These are phyloP conservation scores for Pseudonitzschia pungens DNA, from an alignment of 108 stramenopile genomes.

Conservation along the genomic window DNA sequence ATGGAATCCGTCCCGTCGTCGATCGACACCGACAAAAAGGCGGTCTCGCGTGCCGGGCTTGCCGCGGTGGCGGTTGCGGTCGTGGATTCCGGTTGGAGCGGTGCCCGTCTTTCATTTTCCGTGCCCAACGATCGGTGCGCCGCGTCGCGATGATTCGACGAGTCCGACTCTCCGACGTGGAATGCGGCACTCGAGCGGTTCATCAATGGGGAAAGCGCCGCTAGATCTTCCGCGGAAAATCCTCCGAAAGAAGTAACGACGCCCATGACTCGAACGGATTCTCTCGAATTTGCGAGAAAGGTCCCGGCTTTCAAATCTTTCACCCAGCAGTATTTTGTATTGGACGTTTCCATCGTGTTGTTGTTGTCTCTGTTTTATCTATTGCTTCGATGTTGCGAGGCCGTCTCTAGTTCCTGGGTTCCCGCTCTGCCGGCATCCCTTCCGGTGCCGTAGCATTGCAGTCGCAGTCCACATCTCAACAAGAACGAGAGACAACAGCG, in stretches of 20 bases:
- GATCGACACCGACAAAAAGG: conserved; percentile 8
- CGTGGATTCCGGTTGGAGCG: neutral
- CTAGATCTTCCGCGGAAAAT: conserved; percentile 4
- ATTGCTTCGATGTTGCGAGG: too few relatives aligned
- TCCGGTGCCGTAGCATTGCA: too few relatives aligned
- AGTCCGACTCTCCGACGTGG: neutral
- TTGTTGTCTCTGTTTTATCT: neutral
- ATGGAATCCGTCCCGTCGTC: conserved; percentile 21
- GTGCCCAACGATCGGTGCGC: neutral
- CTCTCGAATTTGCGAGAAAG: conserved; percentile 19
- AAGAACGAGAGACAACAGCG: too few relatives aligned
- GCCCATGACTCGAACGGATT: conserved; percentile 24
- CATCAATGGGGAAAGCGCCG: neutral
- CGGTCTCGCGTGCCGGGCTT: neutral
- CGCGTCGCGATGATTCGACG: neutral
- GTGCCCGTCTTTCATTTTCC: neutral
- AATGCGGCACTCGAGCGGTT: neutral
- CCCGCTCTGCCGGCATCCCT: too few relatives aligned
- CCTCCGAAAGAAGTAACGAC: neutral
- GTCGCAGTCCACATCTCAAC: too few relatives aligned
- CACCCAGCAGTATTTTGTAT: conserved; percentile 10
- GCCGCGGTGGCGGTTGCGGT: too few relatives aligned
- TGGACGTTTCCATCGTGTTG: neutral
- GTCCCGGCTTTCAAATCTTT: conserved; percentile 5
- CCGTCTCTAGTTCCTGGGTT: too few relatives aligned